Percentiles rank a stretch among this genome's conserved stretches.
Evolutionary conservation across 441 rosid genomes (phyloP).

Genomic region (Populus hybrid): DNA sequence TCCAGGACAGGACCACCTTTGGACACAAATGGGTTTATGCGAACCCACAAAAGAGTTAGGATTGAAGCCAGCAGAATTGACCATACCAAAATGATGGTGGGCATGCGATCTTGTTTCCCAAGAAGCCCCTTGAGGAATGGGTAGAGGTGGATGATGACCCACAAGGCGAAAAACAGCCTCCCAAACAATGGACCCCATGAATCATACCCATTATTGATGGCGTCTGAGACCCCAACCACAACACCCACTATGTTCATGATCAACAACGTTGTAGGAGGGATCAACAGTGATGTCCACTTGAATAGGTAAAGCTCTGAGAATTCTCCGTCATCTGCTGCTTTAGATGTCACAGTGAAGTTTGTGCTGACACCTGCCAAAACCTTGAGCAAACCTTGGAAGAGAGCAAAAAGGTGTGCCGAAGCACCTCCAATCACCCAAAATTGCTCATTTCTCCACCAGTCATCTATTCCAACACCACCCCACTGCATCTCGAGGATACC

Average conservation of each 20-base stretch:
- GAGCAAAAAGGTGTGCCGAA: constrained; percentile 88
- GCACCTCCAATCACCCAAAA: constrained; percentile 99
- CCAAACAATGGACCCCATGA: constrained; percentile 98
- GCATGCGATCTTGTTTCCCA: constrained; percentile 79
- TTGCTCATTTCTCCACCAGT: constrained; percentile 99
- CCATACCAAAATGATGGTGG: constrained; percentile 91
- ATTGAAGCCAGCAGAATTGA: constrained; percentile 85
- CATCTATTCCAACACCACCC: constrained; percentile 94
- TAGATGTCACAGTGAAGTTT: constrained; percentile 91
- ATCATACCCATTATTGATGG: constrained; percentile 92
- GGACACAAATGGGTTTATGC: constrained; percentile 74
- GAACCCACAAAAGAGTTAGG: constrained; percentile 82
- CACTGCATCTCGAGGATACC: constrained; percentile 92
- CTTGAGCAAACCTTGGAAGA: constrained; percentile 94
- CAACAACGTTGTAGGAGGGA: constrained; percentile 80
- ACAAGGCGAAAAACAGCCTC: constrained; percentile 81
- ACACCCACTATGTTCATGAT: constrained; percentile 76
- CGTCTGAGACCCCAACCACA: constrained; percentile 76
- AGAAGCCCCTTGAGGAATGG: constrained; percentile 93
- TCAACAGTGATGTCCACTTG: constrained; percentile 87
- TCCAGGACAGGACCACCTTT: constrained; percentile 68
- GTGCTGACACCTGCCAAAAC: constrained; percentile 92
- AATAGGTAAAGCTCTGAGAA: constrained; percentile 89
- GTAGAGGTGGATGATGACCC: constrained; percentile 94
- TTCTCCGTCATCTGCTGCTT: constrained; percentile 87